Percentiles rank a stretch among this genome's conserved stretches.
These are phyloP conservation scores for Aspergillus candidus DNA, from an alignment of 2,329 filamentous ascomycete genomes.

Conservation along the genomic window DNA sequence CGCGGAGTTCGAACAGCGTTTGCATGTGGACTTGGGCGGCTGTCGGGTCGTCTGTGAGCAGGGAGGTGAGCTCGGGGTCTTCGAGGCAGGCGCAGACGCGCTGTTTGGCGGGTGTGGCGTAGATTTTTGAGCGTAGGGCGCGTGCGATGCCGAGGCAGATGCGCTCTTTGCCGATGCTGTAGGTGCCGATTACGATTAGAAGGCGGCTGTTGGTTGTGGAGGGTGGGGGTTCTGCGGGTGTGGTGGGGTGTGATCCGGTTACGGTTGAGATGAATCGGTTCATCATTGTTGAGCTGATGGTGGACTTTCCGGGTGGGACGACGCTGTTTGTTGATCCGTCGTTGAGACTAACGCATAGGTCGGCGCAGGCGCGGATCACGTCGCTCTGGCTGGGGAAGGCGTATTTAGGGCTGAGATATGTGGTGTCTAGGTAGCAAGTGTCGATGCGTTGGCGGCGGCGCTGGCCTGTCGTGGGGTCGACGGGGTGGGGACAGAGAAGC, in stretches of 20 bases:
- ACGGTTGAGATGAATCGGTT: slow-evolving; percentile 54
- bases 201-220: slow-evolving; percentile 57
- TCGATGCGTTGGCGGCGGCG: slow-evolving; percentile 80
- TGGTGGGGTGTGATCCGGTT: slow-evolving; percentile 22
- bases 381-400: slow-evolving; percentile 84
- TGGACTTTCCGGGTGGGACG: neutral
- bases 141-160: slow-evolving; percentile 89
- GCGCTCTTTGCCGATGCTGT: slow-evolving; percentile 95
- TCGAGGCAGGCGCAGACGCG: slow-evolving; percentile 78
- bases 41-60: slow-evolving; percentile 71
- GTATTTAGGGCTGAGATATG: slow-evolving; percentile 92
- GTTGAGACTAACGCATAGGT: slow-evolving; percentile 74
- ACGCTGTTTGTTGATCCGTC: slow-evolving; percentile 56
- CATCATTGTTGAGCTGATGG: slow-evolving; percentile 52
- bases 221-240: slow-evolving; percentile 8
- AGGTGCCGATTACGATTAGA: slow-evolving; percentile 89
- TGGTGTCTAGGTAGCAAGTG: slow-evolving; percentile 94
- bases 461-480: slow-evolving; percentile 66
- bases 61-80: slow-evolving; percentile 69
- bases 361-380: slow-evolving; percentile 80
- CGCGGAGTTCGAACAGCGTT: slow-evolving; percentile 84
- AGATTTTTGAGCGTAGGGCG: slow-evolving; percentile 82
- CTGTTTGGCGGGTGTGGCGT: slow-evolving; percentile 74
- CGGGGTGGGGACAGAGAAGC: slow-evolving; percentile 66
- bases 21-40: slow-evolving; percentile 98